Percentiles rank a stretch among this genome's conserved stretches.
phyloP scores from a whole-genome alignment of 2,329 filamentous ascomycete species.

The Alternaria panax region DNA sequence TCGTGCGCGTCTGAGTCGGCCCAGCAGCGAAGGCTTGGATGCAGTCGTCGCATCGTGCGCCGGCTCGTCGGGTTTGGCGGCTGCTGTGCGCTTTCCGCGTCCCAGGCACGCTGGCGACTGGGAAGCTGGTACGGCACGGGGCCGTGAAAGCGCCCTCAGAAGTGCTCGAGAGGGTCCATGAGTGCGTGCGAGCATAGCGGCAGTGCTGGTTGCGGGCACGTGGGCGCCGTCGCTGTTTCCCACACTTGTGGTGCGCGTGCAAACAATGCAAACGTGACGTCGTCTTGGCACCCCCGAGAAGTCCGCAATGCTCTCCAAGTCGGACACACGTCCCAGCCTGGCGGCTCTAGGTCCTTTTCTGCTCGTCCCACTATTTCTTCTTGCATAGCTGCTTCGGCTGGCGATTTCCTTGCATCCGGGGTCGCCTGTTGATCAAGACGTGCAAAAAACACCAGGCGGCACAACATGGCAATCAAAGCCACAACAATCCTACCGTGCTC shows the following conservation, averaged over 20 bases:
- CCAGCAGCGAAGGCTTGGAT: slow-evolving; percentile 3
- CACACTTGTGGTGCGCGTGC: slow-evolving; percentile 16
- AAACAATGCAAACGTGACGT: slow-evolving; percentile 19
- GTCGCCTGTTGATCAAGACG: neutral
- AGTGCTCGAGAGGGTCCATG: slow-evolving; percentile 39
- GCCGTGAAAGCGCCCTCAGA: slow-evolving; percentile 33
- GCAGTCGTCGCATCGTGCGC: slow-evolving; percentile 5
- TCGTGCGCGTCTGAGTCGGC: slow-evolving; percentile 5
- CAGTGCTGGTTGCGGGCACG: neutral
- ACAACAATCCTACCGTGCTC: no score
- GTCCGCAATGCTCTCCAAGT: slow-evolving; percentile 21
- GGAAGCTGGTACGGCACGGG: slow-evolving; percentile 27
- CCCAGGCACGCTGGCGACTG: slow-evolving; percentile 24
- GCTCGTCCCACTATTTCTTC: neutral
- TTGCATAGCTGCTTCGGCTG: neutral
- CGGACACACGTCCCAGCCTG: neutral
- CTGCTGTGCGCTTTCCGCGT: slow-evolving; percentile 34
- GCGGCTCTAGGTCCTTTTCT: neutral
- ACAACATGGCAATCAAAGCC: no score
- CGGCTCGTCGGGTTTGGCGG: slow-evolving; percentile 14
- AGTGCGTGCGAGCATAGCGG: slow-evolving; percentile 29
- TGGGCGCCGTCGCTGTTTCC: neutral
- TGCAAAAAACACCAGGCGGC: neutral
- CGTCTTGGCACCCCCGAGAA: slow-evolving; percentile 36
- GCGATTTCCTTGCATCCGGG: neutral